Evolutionary conservation across 106 monocot species (phyloP).

Genomic region (Dioscorea alata): DNA sequence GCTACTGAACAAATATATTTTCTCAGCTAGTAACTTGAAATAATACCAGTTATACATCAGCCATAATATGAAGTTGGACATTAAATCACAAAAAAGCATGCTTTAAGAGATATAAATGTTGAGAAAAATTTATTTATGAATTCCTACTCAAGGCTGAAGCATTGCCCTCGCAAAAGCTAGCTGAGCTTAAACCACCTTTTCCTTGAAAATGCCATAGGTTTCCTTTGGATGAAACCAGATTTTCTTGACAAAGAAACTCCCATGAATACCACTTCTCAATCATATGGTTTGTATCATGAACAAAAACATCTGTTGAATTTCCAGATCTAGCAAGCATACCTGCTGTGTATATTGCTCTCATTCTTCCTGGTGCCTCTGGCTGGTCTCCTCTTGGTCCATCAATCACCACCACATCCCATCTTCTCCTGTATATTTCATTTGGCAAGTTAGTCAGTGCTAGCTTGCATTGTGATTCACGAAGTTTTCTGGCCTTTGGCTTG

Average conservation of each 20-base stretch:
- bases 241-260: slow-evolving; percentile 39
- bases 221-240: slow-evolving; percentile 21
- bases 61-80: too few species aligned
- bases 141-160: neutral
- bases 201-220: slow-evolving; percentile 34
- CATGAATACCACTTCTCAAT: slow-evolving; percentile 38
- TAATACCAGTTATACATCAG: too few species aligned
- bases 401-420: slow-evolving; percentile 39
- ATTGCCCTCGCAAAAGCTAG: slow-evolving; percentile 4
- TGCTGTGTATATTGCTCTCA: slow-evolving; percentile 34
- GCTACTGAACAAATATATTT: too few species aligned
- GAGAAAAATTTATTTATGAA: neutral
- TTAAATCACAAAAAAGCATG: too few species aligned
- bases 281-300: slow-evolving; percentile 35
- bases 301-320: slow-evolving; percentile 21
- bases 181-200: neutral
- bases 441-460: slow-evolving; percentile 23
- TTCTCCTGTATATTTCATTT: slow-evolving; percentile 12
- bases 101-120: neutral
- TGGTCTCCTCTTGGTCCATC: slow-evolving; percentile 35
- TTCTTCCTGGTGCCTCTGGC: slow-evolving; percentile 30
- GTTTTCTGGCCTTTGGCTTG: neutral
- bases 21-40: too few species aligned
- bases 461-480: slow-evolving; percentile 7
- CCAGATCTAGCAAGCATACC: slow-evolving; percentile 22